These are phyloP conservation scores for Verbascum thapsus DNA, from an alignment of 257 asterid species.

Conservation along the genomic window DNA sequence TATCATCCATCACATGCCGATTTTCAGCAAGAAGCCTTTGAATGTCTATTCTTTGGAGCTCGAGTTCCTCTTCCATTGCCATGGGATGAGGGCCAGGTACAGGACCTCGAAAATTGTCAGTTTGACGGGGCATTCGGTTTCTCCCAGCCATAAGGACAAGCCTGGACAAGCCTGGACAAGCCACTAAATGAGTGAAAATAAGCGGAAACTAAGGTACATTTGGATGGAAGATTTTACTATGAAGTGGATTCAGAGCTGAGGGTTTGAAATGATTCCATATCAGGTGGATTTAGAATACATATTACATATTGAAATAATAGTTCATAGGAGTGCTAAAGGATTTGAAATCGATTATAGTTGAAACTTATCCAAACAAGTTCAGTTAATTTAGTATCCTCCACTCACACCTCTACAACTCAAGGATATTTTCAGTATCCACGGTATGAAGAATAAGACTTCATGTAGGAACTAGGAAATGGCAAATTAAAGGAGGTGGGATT, in stretches of 20 bases:
- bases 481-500: no score
- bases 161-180: slow-evolving; percentile 30
- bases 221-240: no score
- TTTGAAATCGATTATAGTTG: no score
- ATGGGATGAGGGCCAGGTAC: slow-evolving; percentile 62
- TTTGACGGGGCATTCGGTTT: slow-evolving; percentile 62
- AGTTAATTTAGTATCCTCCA: no score
- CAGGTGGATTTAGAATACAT: no score
- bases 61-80: slow-evolving; percentile 77
- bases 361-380: no score
- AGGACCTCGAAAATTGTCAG: slow-evolving; percentile 51
- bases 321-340: neutral
- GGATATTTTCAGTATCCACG: neutral
- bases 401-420: no score
- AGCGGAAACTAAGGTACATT: slow-evolving; percentile 7
- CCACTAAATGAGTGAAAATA: neutral
- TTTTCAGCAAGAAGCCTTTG: slow-evolving; percentile 69
- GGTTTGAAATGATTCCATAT: no score
- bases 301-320: neutral
- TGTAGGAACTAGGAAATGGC: neutral
- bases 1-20: slow-evolving; percentile 73
- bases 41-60: slow-evolving; percentile 77
- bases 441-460: neutral
- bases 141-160: slow-evolving; percentile 65
- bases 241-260: no score